Evolutionary conservation across 2,329 filamentous ascomycete genomes (phyloP).

Genomic region (Penicillium sclerotigenum): DNA sequence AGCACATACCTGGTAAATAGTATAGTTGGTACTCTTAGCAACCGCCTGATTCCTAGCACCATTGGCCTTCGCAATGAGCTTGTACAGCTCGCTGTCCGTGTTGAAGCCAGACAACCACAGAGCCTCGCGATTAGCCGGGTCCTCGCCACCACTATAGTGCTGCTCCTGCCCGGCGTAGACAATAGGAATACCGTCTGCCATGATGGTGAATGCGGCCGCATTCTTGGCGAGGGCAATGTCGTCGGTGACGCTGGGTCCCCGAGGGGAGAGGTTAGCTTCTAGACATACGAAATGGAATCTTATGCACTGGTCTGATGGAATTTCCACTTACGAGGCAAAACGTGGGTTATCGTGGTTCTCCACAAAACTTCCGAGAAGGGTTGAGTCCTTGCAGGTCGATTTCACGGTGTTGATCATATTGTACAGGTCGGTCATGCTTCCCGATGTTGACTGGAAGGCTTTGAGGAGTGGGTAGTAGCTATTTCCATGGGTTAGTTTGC

Average conservation of each 20-base stretch:
- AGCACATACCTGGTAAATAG: constrained; percentile 34
- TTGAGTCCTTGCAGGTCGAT: constrained; percentile 41
- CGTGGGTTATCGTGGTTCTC: constrained; percentile 62
- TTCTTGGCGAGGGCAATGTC: constrained; percentile 54
- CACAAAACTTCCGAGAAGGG: constrained; percentile 52
- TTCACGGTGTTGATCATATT: constrained; percentile 33
- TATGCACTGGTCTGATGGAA: background rate
- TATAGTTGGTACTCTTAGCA: constrained; percentile 34
- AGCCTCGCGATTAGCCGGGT: constrained; percentile 53
- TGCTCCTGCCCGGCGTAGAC: constrained; percentile 66
- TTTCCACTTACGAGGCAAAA: constrained; percentile 40
- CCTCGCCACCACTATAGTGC: constrained; percentile 51
- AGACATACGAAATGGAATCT: background rate
- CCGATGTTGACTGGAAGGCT: constrained; percentile 31
- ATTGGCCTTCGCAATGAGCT: constrained; percentile 48
- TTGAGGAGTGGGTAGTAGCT: constrained; percentile 29
- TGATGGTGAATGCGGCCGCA: constrained; percentile 57
- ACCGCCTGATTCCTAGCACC: constrained; percentile 48
- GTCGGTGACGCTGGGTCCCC: constrained; percentile 20
- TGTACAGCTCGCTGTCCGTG: constrained; percentile 49
- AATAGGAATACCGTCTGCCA: constrained; percentile 60
- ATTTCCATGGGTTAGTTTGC: background rate
- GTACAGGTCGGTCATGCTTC: constrained; percentile 33
- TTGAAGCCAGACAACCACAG: constrained; percentile 55
- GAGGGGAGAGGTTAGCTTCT: background rate